Evolutionary conservation across 805 yeast species (phyloP), one percentile per base, ranked within the genome.

Genomic region (Kluyveromyces wickerhamii): DNA sequence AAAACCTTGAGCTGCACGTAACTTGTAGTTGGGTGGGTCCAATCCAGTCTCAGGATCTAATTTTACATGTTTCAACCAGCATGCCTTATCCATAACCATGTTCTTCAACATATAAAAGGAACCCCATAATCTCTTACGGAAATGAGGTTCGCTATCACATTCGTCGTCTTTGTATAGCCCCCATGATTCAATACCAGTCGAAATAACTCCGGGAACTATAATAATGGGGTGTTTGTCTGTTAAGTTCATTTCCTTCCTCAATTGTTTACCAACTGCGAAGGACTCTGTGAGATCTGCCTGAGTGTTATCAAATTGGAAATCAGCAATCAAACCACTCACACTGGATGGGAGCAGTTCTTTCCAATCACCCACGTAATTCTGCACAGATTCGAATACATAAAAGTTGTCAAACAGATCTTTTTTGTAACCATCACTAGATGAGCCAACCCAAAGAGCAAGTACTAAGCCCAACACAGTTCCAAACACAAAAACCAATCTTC

Each of bases 101-200:
- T 95, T 78, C 45, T 82, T 70, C 38, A 92, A 62, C 98, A 92
- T 92, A 54, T 84, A 87, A 65, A 87, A 88, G 0, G 96, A 85
- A 0, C 98, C 98, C 98, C 98, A 92, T 37, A 92, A 57, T 45
- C 97, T 67, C 52, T 87, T 88, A 34, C 98, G 69, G 62, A 89
- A 92, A 57, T 89, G 94, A 7, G 77, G 69, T 39, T 78, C 74
- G 24, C 86, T 72, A 4, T 94, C 92, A 56, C 98, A 92, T 5
- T 78, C 92, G 2, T 65, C 72, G 4, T 79, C 71, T 8, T 87
- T 87, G 21, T 65, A 71, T 2, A 84, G 65, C 0, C 94, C 80
- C 98, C 98, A 92, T 32, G 87, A 78, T 58, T 92, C 98, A 23
- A 92, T 67, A 4, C 96, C 96, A 0, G 97, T 88, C 20, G 95